These are phyloP conservation scores for Pythium dissimile DNA, from an alignment of 352 stramenopile species.

Conservation along the genomic window DNA sequence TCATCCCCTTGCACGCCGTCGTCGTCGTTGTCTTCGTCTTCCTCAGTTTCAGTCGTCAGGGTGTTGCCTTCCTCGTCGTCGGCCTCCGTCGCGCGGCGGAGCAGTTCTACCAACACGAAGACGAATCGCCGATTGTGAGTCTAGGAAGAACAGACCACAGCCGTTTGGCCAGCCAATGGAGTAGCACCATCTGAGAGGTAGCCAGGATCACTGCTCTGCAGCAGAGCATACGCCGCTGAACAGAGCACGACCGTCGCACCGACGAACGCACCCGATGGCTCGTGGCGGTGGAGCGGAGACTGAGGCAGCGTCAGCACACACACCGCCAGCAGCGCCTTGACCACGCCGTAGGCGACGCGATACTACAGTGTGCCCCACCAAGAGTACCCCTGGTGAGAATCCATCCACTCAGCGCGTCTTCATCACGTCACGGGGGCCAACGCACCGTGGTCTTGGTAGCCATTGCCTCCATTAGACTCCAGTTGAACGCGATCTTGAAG, in stretches of 20 bases:
- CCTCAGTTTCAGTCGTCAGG: constrained; percentile 5
- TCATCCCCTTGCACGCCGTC: not conserved
- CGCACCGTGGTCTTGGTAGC: too few relatives aligned
- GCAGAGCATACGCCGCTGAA: constrained; percentile 17
- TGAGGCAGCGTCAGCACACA: constrained; percentile 7
- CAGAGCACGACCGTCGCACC: not conserved
- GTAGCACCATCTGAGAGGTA: constrained; percentile 34
- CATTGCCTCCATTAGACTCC: too few relatives aligned
- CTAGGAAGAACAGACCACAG: not conserved
- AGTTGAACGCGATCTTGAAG: too few relatives aligned
- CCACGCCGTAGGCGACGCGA: constrained; percentile 2
- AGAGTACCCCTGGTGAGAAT: not conserved
- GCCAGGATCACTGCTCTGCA: constrained; percentile 42
- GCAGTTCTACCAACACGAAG: constrained; percentile 6
- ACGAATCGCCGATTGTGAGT: too few relatives aligned
- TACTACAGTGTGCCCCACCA: constrained; percentile 4
- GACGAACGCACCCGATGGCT: not conserved
- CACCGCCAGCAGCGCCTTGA: constrained; percentile 14
- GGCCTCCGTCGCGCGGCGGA: not conserved
- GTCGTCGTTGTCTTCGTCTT: constrained; percentile 11
- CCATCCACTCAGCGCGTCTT: too few relatives aligned
- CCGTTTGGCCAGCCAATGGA: not conserved
- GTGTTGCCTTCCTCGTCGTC: constrained; percentile 12
- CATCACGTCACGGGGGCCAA: too few relatives aligned
- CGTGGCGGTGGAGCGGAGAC: not conserved